These are phyloP conservation scores for Cylindrotheca fusiformis DNA, from an alignment of 108 stramenopile species.

Conservation along the genomic window DNA sequence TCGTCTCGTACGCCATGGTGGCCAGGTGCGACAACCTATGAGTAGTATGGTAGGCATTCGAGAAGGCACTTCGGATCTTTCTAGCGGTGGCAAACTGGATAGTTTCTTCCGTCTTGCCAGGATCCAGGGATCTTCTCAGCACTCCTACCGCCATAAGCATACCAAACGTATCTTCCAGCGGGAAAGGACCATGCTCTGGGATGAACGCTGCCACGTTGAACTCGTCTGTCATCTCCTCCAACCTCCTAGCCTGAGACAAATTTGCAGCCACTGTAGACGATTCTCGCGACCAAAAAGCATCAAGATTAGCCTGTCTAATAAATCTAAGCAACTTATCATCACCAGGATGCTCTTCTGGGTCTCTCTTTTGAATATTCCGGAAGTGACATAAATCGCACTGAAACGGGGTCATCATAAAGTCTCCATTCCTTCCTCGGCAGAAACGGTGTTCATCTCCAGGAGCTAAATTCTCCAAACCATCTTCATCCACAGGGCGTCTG, in stretches of 20 bases:
- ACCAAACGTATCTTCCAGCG: background rate
- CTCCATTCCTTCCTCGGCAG: slow-evolving; percentile 26
- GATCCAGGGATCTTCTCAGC: background rate
- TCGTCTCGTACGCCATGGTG: too few relatives aligned
- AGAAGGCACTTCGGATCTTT: background rate
- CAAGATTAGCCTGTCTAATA: slow-evolving; percentile 43
- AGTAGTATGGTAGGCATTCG: too few relatives aligned
- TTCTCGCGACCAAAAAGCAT: slow-evolving; percentile 48
- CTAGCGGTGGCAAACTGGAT: background rate
- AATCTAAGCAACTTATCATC: background rate
- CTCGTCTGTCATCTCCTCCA: background rate
- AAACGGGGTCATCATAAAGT: slow-evolving; percentile 35
- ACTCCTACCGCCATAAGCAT: background rate
- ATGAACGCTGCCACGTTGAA: background rate
- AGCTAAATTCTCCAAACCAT: background rate
- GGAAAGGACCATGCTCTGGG: background rate
- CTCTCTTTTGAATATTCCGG: slow-evolving; percentile 12
- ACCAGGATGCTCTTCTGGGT: slow-evolving; percentile 5
- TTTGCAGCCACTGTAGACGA: slow-evolving; percentile 30
- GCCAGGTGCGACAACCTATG: too few relatives aligned
- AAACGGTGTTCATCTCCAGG: slow-evolving; percentile 16
- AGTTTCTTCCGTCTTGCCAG: background rate
- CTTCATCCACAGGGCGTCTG: slow-evolving; percentile 2
- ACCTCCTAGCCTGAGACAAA: background rate
- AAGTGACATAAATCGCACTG: slow-evolving; percentile 57